Evolutionary conservation across 306 rosid species (phyloP), one percentile per base, ranked within the genome.

Genomic region (Prunus campanulata): DNA sequence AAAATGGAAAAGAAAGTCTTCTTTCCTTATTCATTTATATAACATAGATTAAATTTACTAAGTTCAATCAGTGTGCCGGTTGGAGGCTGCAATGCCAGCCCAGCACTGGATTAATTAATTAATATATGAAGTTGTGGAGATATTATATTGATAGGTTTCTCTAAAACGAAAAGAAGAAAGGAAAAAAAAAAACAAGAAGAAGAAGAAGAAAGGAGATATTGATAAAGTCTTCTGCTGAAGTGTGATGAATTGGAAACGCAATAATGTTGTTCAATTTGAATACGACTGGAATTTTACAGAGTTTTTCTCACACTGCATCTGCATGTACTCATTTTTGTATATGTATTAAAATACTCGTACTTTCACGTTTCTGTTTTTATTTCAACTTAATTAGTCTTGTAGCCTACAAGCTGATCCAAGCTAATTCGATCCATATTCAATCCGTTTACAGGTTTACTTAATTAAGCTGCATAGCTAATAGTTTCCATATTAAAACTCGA

Each of bases 1-100:
- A 56, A 69, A 79, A 74, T 77, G 18, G 54, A 47, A 74, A 73
- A 9, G 55, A 74, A 57, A 83, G 79, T 71, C 79, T 80, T 72
- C 59, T 61, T 67, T 79, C 24, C 56, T 64, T 72, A 5, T n/a
- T 79, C 62, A 50, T 25, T 52, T 49, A 62, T 39, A 10, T 7
- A 39, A 39, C 9, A 49, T 66, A 6, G 19, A 57, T 11, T 16
- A 30, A 47, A 20, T 70, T 39, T 48, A 11, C 42, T 48, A 24
- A 75, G 7, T 76, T 54, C 63, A 75, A 49, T 55, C 32, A n/a
- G 69, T 27, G 57, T 61, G 75, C 81, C 74, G 80, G 80, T 75
- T 67, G 81, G 65, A 77, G 69, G 71, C 77, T 52, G 76, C 76
- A 42, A 32, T 62, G 74, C 25, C 76, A 76, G 78, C 78, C 65